Evolutionary conservation across 2,329 filamentous ascomycete species (phyloP), one percentile per base, ranked within the genome.

Genomic region (Alternaria alternata): DNA sequence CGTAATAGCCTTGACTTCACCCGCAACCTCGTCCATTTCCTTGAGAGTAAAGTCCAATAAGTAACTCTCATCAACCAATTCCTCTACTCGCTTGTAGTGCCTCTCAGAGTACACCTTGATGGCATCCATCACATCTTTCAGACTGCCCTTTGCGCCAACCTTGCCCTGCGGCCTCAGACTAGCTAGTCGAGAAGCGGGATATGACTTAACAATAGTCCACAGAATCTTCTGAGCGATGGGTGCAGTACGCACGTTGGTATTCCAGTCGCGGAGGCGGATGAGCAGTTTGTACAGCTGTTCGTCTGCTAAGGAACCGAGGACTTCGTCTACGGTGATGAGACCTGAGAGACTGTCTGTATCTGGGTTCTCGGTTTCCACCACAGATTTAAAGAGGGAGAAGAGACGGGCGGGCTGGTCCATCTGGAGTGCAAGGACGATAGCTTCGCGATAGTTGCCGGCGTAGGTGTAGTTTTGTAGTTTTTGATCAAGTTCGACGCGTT

Each of bases 401-500:
- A 99, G 85, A 8, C 94, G 88, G 34, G 90, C 94, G 0, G 95
- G 95, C 73, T 99, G 95, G 78, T 99, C 97, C 59, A 99, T 89
- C 72, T 96, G 92, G 16, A 99, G 85, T 0, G 95, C 94, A 36
- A 99, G 85, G 0, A 91, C 92, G 71, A 99, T 97, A 38, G 94
- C 96, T 78, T 97, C 92, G 59, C 94, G 89, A 81, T 96, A 98
- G 51, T 93, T 93, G 34, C 91, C 91, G 3, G 90, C 86, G 64
- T 93, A 89, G 64, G 97, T 94, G 79, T 95, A 92, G 77, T 99
- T 99, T 74, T 96, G 89, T 7, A 99, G 85, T 72, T 94, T 88
- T 75, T 99, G 95, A 73, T 98, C 94, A 78, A 97, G 92, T 80
- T 99, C 94, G 47, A 97, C 90, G 55, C 94, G 87, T 75, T 90